A percentile compares a stretch with the other conserved stretches of the same genome.
These are phyloP conservation scores for Skeletonema costatum DNA, from an alignment of 108 stramenopile genomes.

Conservation along the genomic window DNA sequence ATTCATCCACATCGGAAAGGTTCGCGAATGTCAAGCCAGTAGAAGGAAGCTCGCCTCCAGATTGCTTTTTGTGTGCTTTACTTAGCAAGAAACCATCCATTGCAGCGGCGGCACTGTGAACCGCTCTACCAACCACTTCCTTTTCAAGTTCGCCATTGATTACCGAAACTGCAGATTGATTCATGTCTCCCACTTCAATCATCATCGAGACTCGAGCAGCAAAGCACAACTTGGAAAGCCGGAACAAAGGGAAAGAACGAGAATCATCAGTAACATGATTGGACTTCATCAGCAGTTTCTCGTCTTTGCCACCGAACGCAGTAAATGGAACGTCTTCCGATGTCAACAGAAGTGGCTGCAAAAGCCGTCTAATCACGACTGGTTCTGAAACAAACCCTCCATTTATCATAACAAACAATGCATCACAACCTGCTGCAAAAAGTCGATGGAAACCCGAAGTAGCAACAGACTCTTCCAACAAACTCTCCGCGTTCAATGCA, in stretches of 20 bases:
- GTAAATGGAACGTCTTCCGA: conserved; percentile 39
- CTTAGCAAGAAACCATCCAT: conserved; percentile 69
- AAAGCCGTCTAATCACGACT: conserved; percentile 58
- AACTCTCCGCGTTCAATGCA: conserved; percentile 47
- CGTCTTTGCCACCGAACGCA: conserved; percentile 26
- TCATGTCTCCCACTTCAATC: conserved; percentile 21
- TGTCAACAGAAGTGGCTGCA: conserved; percentile 54
- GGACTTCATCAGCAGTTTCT: conserved; percentile 20
- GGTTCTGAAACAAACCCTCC: conserved; percentile 57
- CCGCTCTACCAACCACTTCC: conserved; percentile 45
- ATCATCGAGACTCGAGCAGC: conserved; percentile 47
- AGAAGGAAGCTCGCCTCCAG: not conserved
- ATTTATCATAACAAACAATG: conserved; percentile 56
- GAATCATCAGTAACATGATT: conserved; percentile 31
- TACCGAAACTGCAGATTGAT: conserved; percentile 32
- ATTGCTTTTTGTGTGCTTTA: not conserved
- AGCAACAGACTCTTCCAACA: conserved; percentile 42
- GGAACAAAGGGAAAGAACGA: conserved; percentile 36
- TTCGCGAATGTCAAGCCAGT: conserved; percentile 48
- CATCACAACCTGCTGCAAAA: conserved; percentile 66
- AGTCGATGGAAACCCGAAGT: conserved; percentile 47
- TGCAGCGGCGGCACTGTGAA: conserved; percentile 66
- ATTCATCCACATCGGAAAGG: conserved; percentile 33
- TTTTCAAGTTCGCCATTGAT: conserved; percentile 27
- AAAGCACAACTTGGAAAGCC: conserved; percentile 55